Evolutionary conservation across 2,329 filamentous ascomycete genomes (phyloP), one percentile per base, ranked within the genome.

Genomic region (Penicillium paneum): DNA sequence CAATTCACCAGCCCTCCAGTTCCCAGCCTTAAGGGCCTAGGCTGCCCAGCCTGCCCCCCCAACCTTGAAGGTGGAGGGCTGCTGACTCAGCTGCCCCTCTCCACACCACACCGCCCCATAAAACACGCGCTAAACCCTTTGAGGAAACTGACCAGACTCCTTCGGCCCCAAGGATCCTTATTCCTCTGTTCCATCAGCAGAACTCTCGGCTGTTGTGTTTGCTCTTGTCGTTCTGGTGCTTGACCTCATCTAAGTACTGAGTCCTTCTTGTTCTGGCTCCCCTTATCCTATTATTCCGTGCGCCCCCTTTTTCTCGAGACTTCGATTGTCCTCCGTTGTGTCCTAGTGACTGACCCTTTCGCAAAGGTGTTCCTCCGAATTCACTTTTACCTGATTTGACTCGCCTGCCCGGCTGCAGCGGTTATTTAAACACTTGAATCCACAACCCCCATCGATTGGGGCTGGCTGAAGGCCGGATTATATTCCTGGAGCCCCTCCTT

Each of bases 401-500:
- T 61, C 65, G 58, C 58, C 59, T 68, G 66, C 64, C 68, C 63
- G 68, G 67, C 60, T 63, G 67, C 68, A 71, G 68, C 65, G 57
- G 60, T 58, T 58, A 63, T 60, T 54, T 51, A 63, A 59, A 40
- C 15, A 38, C 65, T 54, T 47, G 56, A 57, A 58, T 52, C 42
- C 48, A 24, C 26, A 43, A 29, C 15, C 41, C 54, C 45, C 49
- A 59, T 57, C 55, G 60, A 61, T 55, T 61, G 59, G 60, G 57
- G 49, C 53, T 52, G 47, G 55, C 56, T 59, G 55, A 59, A 57
- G 56, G 56, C 57, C 52, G 57, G 57, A 59, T 54, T 51, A 58
- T 58, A 53, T 52, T 40, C 21, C 50, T 49, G 15, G 32, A 49
- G 51, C 47, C 44, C 52, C 58, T 54, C 42, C 42, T 46, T 47